A percentile compares a stretch with the other conserved stretches of the same genome.
These are phyloP conservation scores for Colletotrichum godetiae DNA, from an alignment of 2,329 filamentous ascomycete species.

Conservation along the genomic window DNA sequence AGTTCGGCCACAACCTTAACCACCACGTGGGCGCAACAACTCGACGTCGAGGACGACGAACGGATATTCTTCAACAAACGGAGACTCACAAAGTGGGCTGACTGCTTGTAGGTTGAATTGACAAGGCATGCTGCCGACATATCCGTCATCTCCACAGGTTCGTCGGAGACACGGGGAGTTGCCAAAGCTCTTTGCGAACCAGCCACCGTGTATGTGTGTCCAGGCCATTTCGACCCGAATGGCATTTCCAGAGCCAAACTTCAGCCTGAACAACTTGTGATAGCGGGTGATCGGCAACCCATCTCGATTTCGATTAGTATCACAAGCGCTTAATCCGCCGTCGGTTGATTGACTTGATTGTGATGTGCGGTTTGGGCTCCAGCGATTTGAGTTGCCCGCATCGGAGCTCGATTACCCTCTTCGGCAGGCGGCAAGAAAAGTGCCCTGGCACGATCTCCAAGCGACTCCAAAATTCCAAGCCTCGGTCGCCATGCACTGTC, in stretches of 20 bases:
- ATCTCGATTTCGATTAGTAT: not conserved
- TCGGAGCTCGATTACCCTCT: slow-evolving; percentile 26
- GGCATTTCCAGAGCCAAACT: not conserved
- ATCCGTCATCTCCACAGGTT: not conserved
- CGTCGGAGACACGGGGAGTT: not conserved
- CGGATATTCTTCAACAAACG: not conserved
- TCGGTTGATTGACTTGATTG: not conserved
- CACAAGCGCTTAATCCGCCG: not conserved
- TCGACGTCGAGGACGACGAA: slow-evolving; percentile 17
- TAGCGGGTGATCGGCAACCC: not conserved
- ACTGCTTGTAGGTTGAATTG: not conserved
- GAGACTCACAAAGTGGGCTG: not conserved
- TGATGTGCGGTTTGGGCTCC: not conserved
- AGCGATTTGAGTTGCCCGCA: not conserved
- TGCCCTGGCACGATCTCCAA: not conserved
- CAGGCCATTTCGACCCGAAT: not conserved
- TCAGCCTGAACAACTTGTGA: not conserved
- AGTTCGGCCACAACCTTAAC: slow-evolving; percentile 10
- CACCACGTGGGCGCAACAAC: slow-evolving; percentile 12
- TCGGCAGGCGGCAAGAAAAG: slow-evolving; percentile 18
- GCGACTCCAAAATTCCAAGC: not conserved
- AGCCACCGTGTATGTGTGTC: not conserved
- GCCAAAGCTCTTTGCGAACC: not conserved
- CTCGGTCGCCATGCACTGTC: not conserved
- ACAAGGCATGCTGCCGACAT: not conserved